Evolutionary conservation across 2,329 filamentous ascomycete genomes (phyloP), one percentile per base, ranked within the genome.

Genomic region (Thyridium curvatum): DNA sequence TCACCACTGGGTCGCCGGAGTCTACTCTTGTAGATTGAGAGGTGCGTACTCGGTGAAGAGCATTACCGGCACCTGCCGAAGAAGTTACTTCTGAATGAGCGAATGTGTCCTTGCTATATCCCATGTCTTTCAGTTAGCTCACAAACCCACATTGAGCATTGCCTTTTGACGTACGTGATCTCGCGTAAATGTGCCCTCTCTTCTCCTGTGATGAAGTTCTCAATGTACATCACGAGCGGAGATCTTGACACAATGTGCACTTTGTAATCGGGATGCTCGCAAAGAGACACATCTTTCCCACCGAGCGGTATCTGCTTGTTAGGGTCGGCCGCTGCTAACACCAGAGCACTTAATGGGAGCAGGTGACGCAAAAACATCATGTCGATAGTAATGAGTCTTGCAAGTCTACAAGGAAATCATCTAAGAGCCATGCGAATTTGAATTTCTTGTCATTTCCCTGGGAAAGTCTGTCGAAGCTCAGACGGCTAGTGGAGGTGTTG

Each of bases 181-280:
- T 59, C 52, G 21, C 63, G 57, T 7, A 74, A 52, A 45, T 72
- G 63, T 12, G 48, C 43, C 1, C 63, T 56, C 49, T 74, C 70
- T 2, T 54, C 47, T 5, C 50, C 38, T 0, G 64, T 68, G 18
- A 74, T 38, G 42, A 74, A 73, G 46, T 65, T 58, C 45, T 61
- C 59, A 16, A 74, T 56, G 49, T 74, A 74, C 28, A 74, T 62
- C 3, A 73, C 65, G 3, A 73, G 52, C 8, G 70, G 70, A 4
- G 68, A 69, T 30, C 64, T 63, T 17, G 68, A 72, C 8, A 71
- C 52, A 16, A 71, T 53, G 41, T 65, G 64, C 12, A 62, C 52
- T 28, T 64, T 58, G 51, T 69, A 71, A 0, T 65, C 52, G 1
- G 47, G 47, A 28, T 50, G 44, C 15, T 36, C 5, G 39, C 46